Conservation (phyloP, 176 grass and related monocot genomes). For the Oryza glumipatula region DNA sequence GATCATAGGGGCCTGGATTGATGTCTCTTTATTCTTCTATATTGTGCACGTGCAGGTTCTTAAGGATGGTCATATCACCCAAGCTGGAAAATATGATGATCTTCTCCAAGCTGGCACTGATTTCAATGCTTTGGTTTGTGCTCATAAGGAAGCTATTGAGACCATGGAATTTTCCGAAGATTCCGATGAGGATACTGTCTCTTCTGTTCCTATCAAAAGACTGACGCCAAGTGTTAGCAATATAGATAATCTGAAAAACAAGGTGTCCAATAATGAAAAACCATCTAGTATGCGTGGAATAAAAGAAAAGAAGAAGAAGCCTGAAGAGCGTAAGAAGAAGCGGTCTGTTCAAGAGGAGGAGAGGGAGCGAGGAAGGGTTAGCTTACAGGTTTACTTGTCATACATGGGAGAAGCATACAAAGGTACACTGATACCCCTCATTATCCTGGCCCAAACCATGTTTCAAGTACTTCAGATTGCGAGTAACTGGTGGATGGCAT, state of each 20-base stretch:
- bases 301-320: constrained; percentile 57
- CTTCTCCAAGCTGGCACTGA: constrained; percentile 95
- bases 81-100: constrained; percentile 92
- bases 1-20: background rate
- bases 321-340: constrained; percentile 56
- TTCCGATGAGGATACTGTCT: constrained; percentile 54
- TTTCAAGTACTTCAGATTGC: constrained; percentile 99
- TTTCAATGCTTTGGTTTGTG: constrained; percentile 83
- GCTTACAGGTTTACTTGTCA: constrained; percentile 91
- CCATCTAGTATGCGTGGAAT: constrained; percentile 64
- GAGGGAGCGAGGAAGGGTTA: constrained; percentile 87
- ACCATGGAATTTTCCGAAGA: constrained; percentile 83
- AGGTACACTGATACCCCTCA: constrained; percentile 87
- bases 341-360: constrained; percentile 82
- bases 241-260: constrained; percentile 78
- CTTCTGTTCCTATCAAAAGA: constrained; percentile 62
- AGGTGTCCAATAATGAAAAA: constrained; percentile 61
- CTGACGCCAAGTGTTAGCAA: constrained; percentile 75
- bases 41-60: constrained; percentile 58
- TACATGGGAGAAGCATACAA: constrained; percentile 97
- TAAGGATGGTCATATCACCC: constrained; percentile 85
- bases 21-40: constrained; percentile 2
- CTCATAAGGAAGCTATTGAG: constrained; percentile 93
- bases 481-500: constrained; percentile 99
- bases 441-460: constrained; percentile 76